Percentiles rank a stretch among this genome's conserved stretches.
These are phyloP conservation scores for Candida manassasensis DNA, from an alignment of 805 yeast species.

Conservation along the genomic window DNA sequence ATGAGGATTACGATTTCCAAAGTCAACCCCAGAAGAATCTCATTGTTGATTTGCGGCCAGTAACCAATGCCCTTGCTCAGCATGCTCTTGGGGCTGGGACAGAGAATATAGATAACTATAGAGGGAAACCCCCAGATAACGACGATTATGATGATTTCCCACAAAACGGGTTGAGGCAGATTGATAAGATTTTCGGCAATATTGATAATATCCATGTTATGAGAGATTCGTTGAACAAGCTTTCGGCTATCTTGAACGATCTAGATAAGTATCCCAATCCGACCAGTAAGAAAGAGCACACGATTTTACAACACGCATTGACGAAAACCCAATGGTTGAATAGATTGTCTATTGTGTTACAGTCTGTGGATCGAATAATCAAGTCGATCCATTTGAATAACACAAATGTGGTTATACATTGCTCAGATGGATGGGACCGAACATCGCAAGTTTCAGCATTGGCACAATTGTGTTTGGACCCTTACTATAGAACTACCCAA, in stretches of 20 bases:
- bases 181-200: slow-evolving; percentile 74
- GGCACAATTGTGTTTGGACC: slow-evolving; percentile 84
- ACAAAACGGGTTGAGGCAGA: slow-evolving; percentile 23
- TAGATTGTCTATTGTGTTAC: slow-evolving; percentile 61
- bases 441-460: slow-evolving; percentile 86
- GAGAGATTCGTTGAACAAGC: slow-evolving; percentile 71
- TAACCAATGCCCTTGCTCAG: slow-evolving; percentile 94
- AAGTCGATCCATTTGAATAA: slow-evolving; percentile 79
- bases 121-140: slow-evolving; percentile 24
- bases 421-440: slow-evolving; percentile 99
- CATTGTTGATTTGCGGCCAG: slow-evolving; percentile 87
- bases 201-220: slow-evolving; percentile 95
- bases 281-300: slow-evolving; percentile 4
- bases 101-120: slow-evolving; percentile 84
- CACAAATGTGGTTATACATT: slow-evolving; percentile 82
- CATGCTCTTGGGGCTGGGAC: slow-evolving; percentile 98
- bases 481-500: slow-evolving; percentile 78
- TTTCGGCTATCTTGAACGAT: slow-evolving; percentile 60
- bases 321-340: slow-evolving; percentile 75
- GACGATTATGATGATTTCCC: slow-evolving; percentile 2
- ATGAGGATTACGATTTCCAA: slow-evolving; percentile 19
- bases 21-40: slow-evolving; percentile 48
- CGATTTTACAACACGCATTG: slow-evolving; percentile 44
- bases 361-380: slow-evolving; percentile 71
- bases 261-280: slow-evolving; percentile 53